Evolutionary conservation across 2,329 filamentous ascomycete species (phyloP), one percentile per base, ranked within the genome.

Genomic region (Phialophora tarda): DNA sequence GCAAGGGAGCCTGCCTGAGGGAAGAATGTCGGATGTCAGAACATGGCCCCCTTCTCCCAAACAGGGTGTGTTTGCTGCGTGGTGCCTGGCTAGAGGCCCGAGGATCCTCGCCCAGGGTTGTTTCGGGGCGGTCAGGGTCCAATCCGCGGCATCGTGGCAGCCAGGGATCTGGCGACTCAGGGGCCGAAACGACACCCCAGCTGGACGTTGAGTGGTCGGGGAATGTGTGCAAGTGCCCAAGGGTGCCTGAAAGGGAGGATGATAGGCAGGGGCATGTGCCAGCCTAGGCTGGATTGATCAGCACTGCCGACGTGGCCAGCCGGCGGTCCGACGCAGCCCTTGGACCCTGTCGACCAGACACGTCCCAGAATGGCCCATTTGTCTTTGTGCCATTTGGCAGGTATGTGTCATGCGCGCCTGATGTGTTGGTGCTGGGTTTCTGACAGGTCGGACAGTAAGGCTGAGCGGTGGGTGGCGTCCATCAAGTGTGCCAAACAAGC

Each of bases 21-120:
- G 53, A 63, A 51, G 61, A 63, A 63, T 63, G 61, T 59, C 54
- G 61, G 61, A 58, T 63, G 14, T n/a, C 38, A 44, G 17, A 8
- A 17, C n/a, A 17, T 44, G 38, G 38, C 38, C 6, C 17, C 32
- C 32, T 34, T 34, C 32, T 44, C 38, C 38, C 14, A 44, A 44
- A 44, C 38, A 44, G 38, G 38, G 14, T 21, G 34, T 38, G 28
- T 54, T 24, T 53, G 47, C n/a, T 61, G 59, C 48, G 44, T 28
- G 59, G 53, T 51, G 59, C 59, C 59, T 61, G 58, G 57, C 26
- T 26, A 48, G n/a, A 24, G 59, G 48, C 57, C 57, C 57, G 14
- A 44, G 26, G 17, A 30, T 30, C 24, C 17, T 24, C 26, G 2
- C 30, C 14, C 28, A 50, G 34, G 24, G 17, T 26, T 48, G 32